phyloP scores from a whole-genome alignment of 1,284 basidiomycete genomes.

The Tilletia indica region DNA sequence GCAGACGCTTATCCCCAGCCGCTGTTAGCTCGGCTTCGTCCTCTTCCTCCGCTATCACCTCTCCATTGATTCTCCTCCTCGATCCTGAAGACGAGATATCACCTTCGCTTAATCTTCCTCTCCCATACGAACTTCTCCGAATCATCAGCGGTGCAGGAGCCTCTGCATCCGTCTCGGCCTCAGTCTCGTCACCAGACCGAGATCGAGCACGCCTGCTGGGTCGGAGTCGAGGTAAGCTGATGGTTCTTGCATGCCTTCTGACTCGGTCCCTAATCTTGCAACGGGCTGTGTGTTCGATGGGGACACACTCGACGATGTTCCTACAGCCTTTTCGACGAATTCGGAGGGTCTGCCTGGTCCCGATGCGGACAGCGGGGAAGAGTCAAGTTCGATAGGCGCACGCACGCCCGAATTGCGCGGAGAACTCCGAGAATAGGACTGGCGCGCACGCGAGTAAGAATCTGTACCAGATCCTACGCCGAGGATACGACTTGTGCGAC shows the following conservation, averaged over 20 bases:
- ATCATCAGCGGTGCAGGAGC: too few relatives aligned
- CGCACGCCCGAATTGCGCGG: slow-evolving; percentile 14
- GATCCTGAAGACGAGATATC: background rate
- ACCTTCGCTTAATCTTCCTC: too few relatives aligned
- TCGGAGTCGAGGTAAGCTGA: background rate
- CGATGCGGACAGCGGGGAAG: background rate
- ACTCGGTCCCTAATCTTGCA: background rate
- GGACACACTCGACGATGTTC: background rate
- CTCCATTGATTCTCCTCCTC: background rate
- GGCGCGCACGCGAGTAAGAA: background rate
- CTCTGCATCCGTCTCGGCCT: background rate
- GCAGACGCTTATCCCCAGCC: background rate
- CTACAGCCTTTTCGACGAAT: background rate
- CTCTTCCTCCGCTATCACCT: background rate
- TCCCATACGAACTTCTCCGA: background rate
- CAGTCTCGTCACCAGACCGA: slow-evolving; percentile 2
- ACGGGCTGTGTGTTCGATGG: background rate
- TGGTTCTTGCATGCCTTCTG: background rate
- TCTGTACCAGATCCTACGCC: background rate
- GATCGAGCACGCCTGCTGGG: slow-evolving; percentile 6
- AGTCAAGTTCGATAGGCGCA: background rate
- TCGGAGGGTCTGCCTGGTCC: slow-evolving; percentile 5
- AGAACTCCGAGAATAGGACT: background rate
- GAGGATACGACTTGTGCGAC: slow-evolving; percentile 7
- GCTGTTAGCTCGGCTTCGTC: background rate